Evolutionary conservation across 768 basidiomycete genomes (phyloP), one percentile per base, ranked within the genome.

Genomic region (Leccinum boreale): DNA sequence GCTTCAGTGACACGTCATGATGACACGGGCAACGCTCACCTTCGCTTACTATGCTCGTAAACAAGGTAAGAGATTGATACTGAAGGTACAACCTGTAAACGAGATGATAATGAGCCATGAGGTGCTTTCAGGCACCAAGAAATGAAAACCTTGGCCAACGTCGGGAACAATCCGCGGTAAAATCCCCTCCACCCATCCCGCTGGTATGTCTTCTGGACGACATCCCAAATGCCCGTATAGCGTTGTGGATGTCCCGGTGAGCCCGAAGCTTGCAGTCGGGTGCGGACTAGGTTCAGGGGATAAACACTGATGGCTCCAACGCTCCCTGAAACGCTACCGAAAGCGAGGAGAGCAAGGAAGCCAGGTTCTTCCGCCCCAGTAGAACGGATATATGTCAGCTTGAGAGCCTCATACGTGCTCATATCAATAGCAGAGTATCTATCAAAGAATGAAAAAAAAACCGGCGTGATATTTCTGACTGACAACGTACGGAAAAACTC

Each of bases 11-110:
- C 24, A 45, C 39, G 31, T 53, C 49, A 55, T 11, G 35, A 51
- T 42, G 26, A 9, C 10, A 31, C 39, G 45, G 35, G 50, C 14
- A 6, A 46, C 21, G 73, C 84, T 61, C 55, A 88, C 92, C 79
- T 87, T 71, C 87, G 82, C 77, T 92, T 94, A 65, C 81, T 86
- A 65, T 90, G 85, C 70, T 94, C 92, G 73, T 94, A 94, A 61
- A 97, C 95, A 42, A 97, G 86, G 75, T 97, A 97, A 59, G 93
- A 93, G 74, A 98, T 98, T 8, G 94, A 96, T 45, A 98, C 96
- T 4, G 94, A 89, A 52, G 96, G 96, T 47, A 97, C 87, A 58
- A 98, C 96, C 90, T 92, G 64, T 33, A 47, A 51, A 64, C 12
- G 19, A 53, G 23, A 52, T 9, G 58, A 29, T 24, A 15, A 56